Evolutionary conservation across 1,284 basidiomycete genomes (phyloP).

Genomic region (Heterobasidion occidentale): DNA sequence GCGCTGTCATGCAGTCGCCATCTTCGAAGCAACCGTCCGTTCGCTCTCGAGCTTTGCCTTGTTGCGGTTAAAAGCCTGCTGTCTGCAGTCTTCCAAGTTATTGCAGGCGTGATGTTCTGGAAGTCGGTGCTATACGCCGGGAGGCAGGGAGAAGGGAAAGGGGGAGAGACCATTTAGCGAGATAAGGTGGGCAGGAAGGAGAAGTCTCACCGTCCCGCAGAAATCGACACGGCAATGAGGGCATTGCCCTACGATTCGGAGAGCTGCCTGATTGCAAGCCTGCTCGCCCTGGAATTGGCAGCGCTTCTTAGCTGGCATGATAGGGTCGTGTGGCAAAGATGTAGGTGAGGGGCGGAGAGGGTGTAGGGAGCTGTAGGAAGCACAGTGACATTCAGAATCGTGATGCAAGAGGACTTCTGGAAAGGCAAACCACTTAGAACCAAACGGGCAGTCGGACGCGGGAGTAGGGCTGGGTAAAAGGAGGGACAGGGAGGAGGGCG

Average conservation of each 20-base stretch:
- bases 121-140: constrained; percentile 59
- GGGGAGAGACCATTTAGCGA: neutral
- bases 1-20: constrained; percentile 60
- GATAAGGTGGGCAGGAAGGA: neutral
- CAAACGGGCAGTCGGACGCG: neutral
- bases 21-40: constrained; percentile 78
- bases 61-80: constrained; percentile 80
- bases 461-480: constrained; percentile 1
- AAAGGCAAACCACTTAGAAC: neutral
- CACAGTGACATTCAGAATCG: constrained; percentile 5
- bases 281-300: constrained; percentile 66
- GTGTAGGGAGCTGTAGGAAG: constrained; percentile 11
- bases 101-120: constrained; percentile 77
- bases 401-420: no score
- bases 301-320: constrained; percentile 77
- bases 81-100: constrained; percentile 72
- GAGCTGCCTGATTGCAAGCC: constrained; percentile 68
- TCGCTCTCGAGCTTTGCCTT: constrained; percentile 81
- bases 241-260: constrained; percentile 78
- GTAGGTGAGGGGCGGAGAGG: constrained; percentile 9
- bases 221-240: constrained; percentile 70
- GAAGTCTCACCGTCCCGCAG: constrained; percentile 61
- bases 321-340: constrained; percentile 5
- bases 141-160: neutral
- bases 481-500: constrained; percentile 8